A percentile compares a stretch with the other conserved stretches of the same genome.
phyloP scores from a whole-genome alignment of 768 basidiomycete species.

The Mycena latifolia region DNA sequence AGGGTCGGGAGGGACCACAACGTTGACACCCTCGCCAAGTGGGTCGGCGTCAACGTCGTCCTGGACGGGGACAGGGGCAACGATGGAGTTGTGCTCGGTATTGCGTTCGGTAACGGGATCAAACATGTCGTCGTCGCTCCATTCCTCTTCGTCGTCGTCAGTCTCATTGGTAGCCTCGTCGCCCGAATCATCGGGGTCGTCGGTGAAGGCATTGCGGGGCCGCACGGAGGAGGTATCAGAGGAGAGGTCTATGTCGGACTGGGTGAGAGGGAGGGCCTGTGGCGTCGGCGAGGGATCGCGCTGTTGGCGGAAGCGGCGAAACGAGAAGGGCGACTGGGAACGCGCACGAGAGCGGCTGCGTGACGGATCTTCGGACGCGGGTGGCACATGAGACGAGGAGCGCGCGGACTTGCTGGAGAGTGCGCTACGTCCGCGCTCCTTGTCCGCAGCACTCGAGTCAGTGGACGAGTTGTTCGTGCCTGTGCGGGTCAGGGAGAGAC shows the following conservation, averaged over 20 bases:
- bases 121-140: constrained; percentile 72
- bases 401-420: constrained; percentile 59
- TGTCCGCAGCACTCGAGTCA: constrained; percentile 41
- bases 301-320: constrained; percentile 73
- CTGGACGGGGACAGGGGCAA: constrained; percentile 56
- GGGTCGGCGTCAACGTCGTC: constrained; percentile 76
- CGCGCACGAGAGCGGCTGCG: constrained; percentile 72
- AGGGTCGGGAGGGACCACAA: constrained; percentile 86
- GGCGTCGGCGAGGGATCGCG: constrained; percentile 69
- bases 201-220: constrained; percentile 73
- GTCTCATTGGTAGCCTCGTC: constrained; percentile 68
- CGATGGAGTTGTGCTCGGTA: constrained; percentile 84
- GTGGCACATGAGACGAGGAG: constrained; percentile 62
- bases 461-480: constrained; percentile 51
- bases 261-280: constrained; percentile 68
- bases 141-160: constrained; percentile 69
- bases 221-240: constrained; percentile 67
- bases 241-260: constrained; percentile 71
- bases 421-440: constrained; percentile 62
- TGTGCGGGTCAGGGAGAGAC: constrained; percentile 71
- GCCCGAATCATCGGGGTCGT: constrained; percentile 69
- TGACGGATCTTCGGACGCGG: constrained; percentile 53
- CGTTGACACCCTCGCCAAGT: constrained; percentile 92
- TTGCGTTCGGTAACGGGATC: constrained; percentile 90
- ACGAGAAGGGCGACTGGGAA: constrained; percentile 84